Evolutionary conservation across 2,329 filamentous ascomycete species (phyloP).

Genomic region (Verticillium nubilum): DNA sequence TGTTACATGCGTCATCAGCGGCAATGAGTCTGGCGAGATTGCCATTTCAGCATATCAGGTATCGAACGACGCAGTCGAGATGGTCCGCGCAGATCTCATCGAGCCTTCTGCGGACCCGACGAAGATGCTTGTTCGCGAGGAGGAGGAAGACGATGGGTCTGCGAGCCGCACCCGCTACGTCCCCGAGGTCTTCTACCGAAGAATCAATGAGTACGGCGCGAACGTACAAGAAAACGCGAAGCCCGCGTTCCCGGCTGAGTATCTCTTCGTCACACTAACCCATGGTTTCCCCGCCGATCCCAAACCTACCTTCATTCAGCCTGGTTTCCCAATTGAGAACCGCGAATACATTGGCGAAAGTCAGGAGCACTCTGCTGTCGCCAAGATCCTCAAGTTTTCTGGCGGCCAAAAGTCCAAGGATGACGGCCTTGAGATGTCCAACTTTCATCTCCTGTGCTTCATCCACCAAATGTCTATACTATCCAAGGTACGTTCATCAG

Average conservation of each 20-base stretch:
- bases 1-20: conserved; percentile 93
- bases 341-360: conserved; percentile 79
- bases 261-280: conserved; percentile 90
- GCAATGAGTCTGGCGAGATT: conserved; percentile 84
- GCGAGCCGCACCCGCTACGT: conserved; percentile 77
- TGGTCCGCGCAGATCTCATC: conserved; percentile 91
- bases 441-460: conserved; percentile 93
- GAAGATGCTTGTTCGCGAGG: conserved; percentile 90
- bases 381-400: conserved; percentile 61
- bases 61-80: conserved; percentile 92
- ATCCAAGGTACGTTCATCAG: conserved; percentile 62
- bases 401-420: conserved; percentile 54
- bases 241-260: conserved; percentile 92
- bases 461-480: conserved; percentile 75
- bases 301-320: conserved; percentile 68
- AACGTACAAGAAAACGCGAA: conserved; percentile 98
- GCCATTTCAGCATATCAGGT: conserved; percentile 89
- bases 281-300: conserved; percentile 87
- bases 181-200: conserved; percentile 93
- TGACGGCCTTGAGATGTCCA: conserved; percentile 67
- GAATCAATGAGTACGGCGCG: conserved; percentile 92
- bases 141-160: conserved; percentile 75
- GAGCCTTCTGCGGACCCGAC: conserved; percentile 91
- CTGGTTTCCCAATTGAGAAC: conserved; percentile 85
- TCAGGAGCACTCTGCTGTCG: conserved; percentile 68